Evolutionary conservation across 306 rosid genomes (phyloP), one percentile per base, ranked within the genome.

Genomic region (Vigna nakashimae): DNA sequence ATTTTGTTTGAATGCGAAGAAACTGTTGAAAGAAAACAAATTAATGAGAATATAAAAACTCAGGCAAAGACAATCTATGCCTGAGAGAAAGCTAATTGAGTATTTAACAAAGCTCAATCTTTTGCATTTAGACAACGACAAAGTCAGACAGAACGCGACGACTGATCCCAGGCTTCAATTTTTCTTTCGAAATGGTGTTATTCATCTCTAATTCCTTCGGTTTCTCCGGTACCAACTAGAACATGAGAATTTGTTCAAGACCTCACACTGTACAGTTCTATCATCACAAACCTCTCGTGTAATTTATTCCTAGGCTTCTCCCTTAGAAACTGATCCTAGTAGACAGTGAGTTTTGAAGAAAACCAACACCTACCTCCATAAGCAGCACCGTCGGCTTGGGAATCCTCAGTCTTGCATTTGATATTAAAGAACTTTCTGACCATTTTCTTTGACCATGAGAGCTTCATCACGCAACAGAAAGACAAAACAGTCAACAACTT

Each of bases 371-470:
- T 38, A 93, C 99, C 99, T 86, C 91, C 93, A 84, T 73, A 81
- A 64, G 85, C 83, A 84, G 78, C 91, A 75, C 77, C 94, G 78
- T 93, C 93, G 24, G 93, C 83, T 77, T 84, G 96, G 57, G 88
- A 88, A 62, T 91, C 97, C 60, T 96, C 96, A 69, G 79, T 85
- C 79, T 93, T 96, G 86, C 96, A 75, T 90, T 89, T 93, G 89
- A 96, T 91, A 73, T 93, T 96, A 84, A 96, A 96, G 89, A 91
- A 93, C 86, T 93, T 96, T 55, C 97, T 93, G 80, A 96, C 96
- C 98, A 96, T 92, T 89, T 93, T 92, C 98, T 91, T 96, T 75
- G 99, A 90, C 98, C 98, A 96, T 49, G 98, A 93, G 93, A 96
- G 96, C 99, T 96, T 84, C 90, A 84, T 70, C 84, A 85, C 86